These are phyloP conservation scores for Eucalyptus microcorys DNA, from an alignment of 345 rosid genomes.

Conservation along the genomic window DNA sequence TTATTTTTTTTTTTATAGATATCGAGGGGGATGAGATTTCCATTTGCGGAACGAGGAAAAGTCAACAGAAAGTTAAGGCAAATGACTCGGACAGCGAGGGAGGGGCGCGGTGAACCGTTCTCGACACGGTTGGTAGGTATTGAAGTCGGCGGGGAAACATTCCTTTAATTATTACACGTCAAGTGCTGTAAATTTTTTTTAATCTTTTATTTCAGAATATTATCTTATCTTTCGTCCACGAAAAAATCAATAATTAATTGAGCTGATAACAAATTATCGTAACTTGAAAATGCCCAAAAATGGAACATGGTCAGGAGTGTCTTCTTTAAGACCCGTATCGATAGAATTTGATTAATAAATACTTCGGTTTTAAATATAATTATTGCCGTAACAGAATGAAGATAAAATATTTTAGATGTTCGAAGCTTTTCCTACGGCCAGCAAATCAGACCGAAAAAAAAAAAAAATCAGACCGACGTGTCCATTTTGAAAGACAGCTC, in stretches of 20 bases:
- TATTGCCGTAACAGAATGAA: accelerated
- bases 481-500: not conserved
- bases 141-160: not conserved
- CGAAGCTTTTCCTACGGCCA: not conserved
- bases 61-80: not conserved
- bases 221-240: not conserved
- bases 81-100: not conserved
- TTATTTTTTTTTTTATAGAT: not conserved
- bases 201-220: no score
- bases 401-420: accelerated
- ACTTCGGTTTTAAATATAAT: not conserved
- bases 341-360: not conserved
- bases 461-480: not conserved
- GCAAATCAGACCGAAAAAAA: not conserved
- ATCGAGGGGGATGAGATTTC: not conserved
- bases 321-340: accelerated
- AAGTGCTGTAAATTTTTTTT: not conserved
- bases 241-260: not conserved
- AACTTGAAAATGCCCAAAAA: not conserved
- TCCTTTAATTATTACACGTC: not conserved
- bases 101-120: not conserved
- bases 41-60: not conserved
- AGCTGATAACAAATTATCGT: accelerated
- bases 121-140: not conserved
- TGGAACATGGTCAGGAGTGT: not conserved